Percentiles rank a stretch among this genome's conserved stretches.
phyloP scores from a whole-genome alignment of 2,329 filamentous ascomycete genomes.

The Thielaviopsis populi region DNA sequence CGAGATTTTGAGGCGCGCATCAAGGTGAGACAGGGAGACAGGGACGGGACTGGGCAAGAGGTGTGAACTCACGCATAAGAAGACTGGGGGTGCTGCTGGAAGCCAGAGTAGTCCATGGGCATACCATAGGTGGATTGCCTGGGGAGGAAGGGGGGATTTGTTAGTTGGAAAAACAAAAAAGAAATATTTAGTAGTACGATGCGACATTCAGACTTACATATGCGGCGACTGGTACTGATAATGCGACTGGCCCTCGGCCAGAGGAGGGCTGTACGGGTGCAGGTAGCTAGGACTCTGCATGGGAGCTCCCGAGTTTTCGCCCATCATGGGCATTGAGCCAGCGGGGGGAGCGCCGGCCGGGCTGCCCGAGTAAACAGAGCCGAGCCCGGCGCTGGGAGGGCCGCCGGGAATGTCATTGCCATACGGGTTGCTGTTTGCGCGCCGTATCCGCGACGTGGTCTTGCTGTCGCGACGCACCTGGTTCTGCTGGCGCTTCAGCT shows the following conservation, averaged over 20 bases:
- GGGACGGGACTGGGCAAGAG: conserved; percentile 11
- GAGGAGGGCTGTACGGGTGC: conserved; percentile 34
- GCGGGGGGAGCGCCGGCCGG: conserved; percentile 30
- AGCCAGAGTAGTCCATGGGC: conserved; percentile 18
- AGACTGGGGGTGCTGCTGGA: conserved; percentile 26
- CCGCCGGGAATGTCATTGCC: conserved; percentile 29
- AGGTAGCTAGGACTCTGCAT: conserved; percentile 32
- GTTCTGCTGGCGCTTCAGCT: conserved; percentile 46
- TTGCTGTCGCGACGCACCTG: conserved; percentile 45
- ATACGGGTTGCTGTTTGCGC: conserved; percentile 34
- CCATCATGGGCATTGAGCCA: conserved; percentile 35
- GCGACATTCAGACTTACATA: conserved; percentile 3
- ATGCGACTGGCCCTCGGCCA: conserved; percentile 29
- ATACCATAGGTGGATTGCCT: conserved; percentile 12
- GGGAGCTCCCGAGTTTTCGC: conserved; percentile 31
- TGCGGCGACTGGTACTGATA: conserved; percentile 15
- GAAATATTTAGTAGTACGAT: neutral
- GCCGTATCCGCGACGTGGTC: conserved; percentile 34
- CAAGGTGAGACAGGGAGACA: neutral
- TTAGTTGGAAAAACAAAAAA: conserved; percentile 13
- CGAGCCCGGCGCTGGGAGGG: conserved; percentile 25
- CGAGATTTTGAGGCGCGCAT: conserved; percentile 26
- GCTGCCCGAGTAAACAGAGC: conserved; percentile 14
- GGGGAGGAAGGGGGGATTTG: too few relatives aligned
- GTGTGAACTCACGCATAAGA: conserved; percentile 30